phyloP scores from a whole-genome alignment of 1,284 basidiomycete genomes.

The Cutaneotrichosporon daszewskae region DNA sequence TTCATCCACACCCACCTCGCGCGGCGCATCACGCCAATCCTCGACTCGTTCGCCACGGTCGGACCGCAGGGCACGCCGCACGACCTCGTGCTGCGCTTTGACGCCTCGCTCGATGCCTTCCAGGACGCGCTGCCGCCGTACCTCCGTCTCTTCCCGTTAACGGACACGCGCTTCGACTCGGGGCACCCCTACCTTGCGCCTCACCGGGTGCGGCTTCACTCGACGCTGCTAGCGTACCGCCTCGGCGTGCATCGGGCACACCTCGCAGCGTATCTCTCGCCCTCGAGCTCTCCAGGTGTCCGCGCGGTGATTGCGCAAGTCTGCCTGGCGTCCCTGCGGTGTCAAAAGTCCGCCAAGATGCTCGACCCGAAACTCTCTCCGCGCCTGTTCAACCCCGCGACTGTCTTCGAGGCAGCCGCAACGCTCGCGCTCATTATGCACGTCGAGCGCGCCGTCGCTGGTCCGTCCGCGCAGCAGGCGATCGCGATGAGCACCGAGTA shows the following conservation, averaged over 20 bases:
- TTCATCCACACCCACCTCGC: constrained; percentile 41
- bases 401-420: constrained; percentile 37
- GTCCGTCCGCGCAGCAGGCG: constrained; percentile 5
- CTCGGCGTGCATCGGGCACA: constrained; percentile 36
- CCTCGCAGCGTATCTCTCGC: constrained; percentile 30
- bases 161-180: constrained; percentile 35
- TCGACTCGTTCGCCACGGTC: constrained; percentile 38
- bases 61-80: constrained; percentile 30
- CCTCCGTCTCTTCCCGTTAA: constrained; percentile 36
- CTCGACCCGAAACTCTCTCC: constrained; percentile 37
- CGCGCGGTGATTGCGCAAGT: constrained; percentile 32
- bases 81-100: constrained; percentile 35
- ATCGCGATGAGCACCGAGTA: constrained; percentile 19
- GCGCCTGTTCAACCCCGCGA: constrained; percentile 32
- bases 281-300: constrained; percentile 21
- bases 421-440: constrained; percentile 34
- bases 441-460: constrained; percentile 29
- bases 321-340: constrained; percentile 31
- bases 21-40: constrained; percentile 33
- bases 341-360: constrained; percentile 38
- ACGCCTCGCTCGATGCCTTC: constrained; percentile 35
- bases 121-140: constrained; percentile 41
- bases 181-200: constrained; percentile 32
- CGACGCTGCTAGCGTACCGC: constrained; percentile 33
- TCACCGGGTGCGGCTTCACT: constrained; percentile 37